Evolutionary conservation across 257 asterid species (phyloP), one percentile per base, ranked within the genome.

Genomic region (Paraleonurus japonicus): DNA sequence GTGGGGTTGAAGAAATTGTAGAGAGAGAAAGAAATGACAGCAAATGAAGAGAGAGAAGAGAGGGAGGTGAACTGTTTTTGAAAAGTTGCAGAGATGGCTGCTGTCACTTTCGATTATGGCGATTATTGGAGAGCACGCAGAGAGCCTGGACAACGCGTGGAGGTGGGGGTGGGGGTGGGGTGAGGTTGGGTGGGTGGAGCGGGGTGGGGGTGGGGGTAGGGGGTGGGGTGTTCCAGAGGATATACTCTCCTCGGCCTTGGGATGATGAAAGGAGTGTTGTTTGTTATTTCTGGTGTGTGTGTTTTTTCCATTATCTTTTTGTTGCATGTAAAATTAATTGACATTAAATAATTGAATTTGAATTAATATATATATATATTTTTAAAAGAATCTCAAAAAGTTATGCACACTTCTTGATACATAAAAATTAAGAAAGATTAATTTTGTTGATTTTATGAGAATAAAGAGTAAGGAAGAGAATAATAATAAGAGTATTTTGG

Each of bases 1-100:
- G 85, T 85, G 84, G 72, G 26, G 12, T 65, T 26, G 76, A 81
- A 74, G 81, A 67, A 61, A 68, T 72, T 81, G 20, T 64, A 65
- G 72, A 72, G 71, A 80, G 80, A 82, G 64, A 82, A 20, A 75
- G 27, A 22, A 60, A 71, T 71, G 55, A 43, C 61, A 0, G 61
- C n/a, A 17, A 11, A 61, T 24, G 74, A 37, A 16, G 3, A 8
- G 32, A 24, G 26, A 33, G 17, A 54, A 26, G n/a, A 17, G 64
- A 15, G 32, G 28, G 63, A 15, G 48, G 69, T 69, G 45, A 33
- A 54, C 16, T 65, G 9, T 5, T 77, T 77, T 81, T 22, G 50
- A 39, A 22, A 63, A 26, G 65, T 61, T 7, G 77, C 59, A 71
- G 72, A 70, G 64, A 7, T 3, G 51, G 43, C 43, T 24, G 73